Evolutionary conservation across 371 early-diverging fungal species (phyloP), one percentile per base, ranked within the genome.

Genomic region (Entomophthora muscae): DNA sequence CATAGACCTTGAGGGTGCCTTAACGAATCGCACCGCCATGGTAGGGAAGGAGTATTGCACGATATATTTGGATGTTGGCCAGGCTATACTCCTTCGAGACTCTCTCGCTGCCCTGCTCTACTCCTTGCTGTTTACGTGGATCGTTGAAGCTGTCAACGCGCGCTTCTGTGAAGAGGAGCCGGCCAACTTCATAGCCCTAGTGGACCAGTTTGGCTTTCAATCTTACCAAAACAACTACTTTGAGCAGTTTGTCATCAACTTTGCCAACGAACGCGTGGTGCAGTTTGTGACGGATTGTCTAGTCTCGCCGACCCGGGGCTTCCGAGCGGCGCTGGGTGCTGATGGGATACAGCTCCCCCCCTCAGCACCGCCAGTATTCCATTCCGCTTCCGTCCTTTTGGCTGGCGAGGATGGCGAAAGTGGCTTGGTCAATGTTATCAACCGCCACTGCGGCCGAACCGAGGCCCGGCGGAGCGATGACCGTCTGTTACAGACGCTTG

Each of bases 81-180:
- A 80, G 33, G 91, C 96, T 0, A 65, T 68, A 2, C 57, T 65
- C 1, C 92, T 91, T 68, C 76, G 93, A 22, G 91, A 93, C 67
- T 73, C 76, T 0, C 74, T 95, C 1, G 88, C 89, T 2, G 72
- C 78, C 31, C 73, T 80, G 3, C 76, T 95, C 7, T 94, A 93
- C 69, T 83, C 84, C 10, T 78, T 92, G 21, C 66, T 94, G 42
- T 86, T 91, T 67, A 77, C 82, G 22, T 95, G 93, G 89, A 68
- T 97, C 23, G 82, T 93, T 17, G 95, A 94, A 68, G 83, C 84
- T 57, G 76, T 92, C 71, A 95, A 95, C 71, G 71, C 74, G 24
- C 82, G 85, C 52, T 75, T 91, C 31, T 82, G 82, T 66, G 77
- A 75, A 32, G 79, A 80, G 2, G 74, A 78, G 22, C 78, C 77